Conservation (phyloP, 1,284 basidiomycete genomes). For the Phylloporus sp. region DNA sequence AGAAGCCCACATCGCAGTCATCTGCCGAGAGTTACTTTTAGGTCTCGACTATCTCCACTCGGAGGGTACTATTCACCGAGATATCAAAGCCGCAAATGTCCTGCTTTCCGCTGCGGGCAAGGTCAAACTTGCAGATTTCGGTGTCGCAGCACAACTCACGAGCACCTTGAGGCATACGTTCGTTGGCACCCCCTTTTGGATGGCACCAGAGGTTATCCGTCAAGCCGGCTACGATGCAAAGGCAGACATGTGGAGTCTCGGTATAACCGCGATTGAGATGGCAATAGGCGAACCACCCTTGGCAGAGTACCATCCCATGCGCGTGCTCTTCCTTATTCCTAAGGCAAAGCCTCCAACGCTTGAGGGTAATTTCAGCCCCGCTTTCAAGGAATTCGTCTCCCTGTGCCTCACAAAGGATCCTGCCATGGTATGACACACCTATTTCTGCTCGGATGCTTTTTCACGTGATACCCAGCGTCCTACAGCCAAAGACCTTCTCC, state of each 20-base stretch:
- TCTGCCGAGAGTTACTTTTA: constrained; percentile 91
- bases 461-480: constrained; percentile 65
- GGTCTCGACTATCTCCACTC: constrained; percentile 95
- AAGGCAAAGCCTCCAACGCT: constrained; percentile 93
- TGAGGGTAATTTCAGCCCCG: constrained; percentile 81
- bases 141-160: constrained; percentile 92
- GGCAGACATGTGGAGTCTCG: constrained; percentile 97
- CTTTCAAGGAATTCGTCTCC: constrained; percentile 93
- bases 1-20: constrained; percentile 92
- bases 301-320: constrained; percentile 95
- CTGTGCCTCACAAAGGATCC: constrained; percentile 95
- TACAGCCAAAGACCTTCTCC: constrained; percentile 87
- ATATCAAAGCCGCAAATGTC: constrained; percentile 98
- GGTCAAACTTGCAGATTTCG: constrained; percentile 98
- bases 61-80: constrained; percentile 96
- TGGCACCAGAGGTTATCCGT: constrained; percentile 96
- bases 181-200: constrained; percentile 97
- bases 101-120: constrained; percentile 88
- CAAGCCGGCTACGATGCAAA: constrained; percentile 97
- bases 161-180: constrained; percentile 91
- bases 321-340: constrained; percentile 94
- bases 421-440: constrained; percentile 54
- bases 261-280: constrained; percentile 97
- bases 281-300: constrained; percentile 93
- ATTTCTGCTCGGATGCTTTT: constrained; percentile 14